These are phyloP conservation scores for Pyricularia sp. DNA, from an alignment of 2,329 filamentous ascomycete genomes.

Conservation along the genomic window DNA sequence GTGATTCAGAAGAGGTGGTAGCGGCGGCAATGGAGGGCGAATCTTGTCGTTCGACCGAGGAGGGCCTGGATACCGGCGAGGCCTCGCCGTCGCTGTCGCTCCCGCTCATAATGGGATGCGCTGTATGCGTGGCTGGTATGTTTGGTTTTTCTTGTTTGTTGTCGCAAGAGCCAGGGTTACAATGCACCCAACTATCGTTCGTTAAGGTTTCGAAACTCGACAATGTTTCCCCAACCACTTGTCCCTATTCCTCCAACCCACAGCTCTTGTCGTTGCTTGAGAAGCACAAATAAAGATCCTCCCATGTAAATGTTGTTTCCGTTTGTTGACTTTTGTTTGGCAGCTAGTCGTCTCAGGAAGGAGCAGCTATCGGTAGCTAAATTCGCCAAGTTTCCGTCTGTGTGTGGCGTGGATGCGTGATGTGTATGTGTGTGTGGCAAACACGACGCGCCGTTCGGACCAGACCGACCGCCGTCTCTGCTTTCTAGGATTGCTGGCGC, in stretches of 20 bases:
- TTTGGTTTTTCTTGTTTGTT: neutral
- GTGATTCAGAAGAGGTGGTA: neutral
- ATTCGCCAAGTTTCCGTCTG: neutral
- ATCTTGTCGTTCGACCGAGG: neutral
- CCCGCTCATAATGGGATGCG: constrained; percentile 1
- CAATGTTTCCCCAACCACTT: neutral
- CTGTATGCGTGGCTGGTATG: neutral
- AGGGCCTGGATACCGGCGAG: constrained; percentile 4
- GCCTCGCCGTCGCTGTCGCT: constrained; percentile 7
- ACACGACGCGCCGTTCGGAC: neutral
- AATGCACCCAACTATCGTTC: neutral
- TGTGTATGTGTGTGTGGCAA: neutral
- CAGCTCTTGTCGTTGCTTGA: neutral
- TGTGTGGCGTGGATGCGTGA: neutral
- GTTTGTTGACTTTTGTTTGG: neutral
- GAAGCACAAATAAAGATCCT: neutral
- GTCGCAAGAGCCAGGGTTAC: neutral
- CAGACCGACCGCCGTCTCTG: neutral
- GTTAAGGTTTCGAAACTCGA: neutral
- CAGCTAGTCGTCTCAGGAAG: neutral
- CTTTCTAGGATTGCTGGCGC: neutral
- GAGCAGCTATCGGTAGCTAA: neutral
- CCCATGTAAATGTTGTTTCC: neutral
- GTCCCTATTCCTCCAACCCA: neutral
- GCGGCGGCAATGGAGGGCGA: neutral